Evolutionary conservation across 495 filamentous ascomycete species (phyloP).

Genomic region (Choiromyces venosus): DNA sequence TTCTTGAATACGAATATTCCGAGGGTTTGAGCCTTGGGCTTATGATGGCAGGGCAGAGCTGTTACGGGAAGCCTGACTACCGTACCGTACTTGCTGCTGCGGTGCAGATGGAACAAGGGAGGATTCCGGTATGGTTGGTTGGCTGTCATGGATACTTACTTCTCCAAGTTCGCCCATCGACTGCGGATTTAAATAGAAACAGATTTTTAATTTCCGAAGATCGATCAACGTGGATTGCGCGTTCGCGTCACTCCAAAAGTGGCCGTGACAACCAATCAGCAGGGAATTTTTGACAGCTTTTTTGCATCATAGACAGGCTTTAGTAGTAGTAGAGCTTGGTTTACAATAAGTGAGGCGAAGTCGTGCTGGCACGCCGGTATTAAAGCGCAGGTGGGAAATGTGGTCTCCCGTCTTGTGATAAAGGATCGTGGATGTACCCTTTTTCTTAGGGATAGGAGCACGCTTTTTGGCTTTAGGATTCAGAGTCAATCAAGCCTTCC

Average conservation of each 20-base stretch:
- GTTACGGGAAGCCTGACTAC: neutral
- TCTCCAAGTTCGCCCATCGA: too few species aligned
- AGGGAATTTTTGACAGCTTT: neutral
- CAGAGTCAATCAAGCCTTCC: neutral
- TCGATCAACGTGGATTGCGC: slow-evolving; percentile 26
- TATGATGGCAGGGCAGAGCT: neutral
- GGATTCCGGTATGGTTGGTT: neutral
- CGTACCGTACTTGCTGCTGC: too few species aligned
- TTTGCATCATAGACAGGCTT: neutral
- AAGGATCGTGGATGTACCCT: neutral
- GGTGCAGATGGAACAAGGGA: neutral
- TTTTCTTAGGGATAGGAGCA: neutral
- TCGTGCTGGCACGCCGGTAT: neutral
- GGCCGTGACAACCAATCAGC: neutral
- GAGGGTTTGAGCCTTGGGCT: neutral
- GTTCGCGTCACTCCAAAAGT: slow-evolving; percentile 1
- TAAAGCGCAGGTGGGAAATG: neutral
- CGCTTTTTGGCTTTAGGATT: neutral
- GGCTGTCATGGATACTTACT: neutral
- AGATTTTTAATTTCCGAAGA: slow-evolving; percentile 33
- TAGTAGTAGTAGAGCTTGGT: neutral
- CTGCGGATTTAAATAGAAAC: slow-evolving; percentile 19
- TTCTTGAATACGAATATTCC: neutral
- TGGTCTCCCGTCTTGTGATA: neutral
- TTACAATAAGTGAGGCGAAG: neutral